A percentile compares a stretch with the other conserved stretches of the same genome.
phyloP scores from a whole-genome alignment of 768 basidiomycete genomes.

The Calocybe gangraenosa region DNA sequence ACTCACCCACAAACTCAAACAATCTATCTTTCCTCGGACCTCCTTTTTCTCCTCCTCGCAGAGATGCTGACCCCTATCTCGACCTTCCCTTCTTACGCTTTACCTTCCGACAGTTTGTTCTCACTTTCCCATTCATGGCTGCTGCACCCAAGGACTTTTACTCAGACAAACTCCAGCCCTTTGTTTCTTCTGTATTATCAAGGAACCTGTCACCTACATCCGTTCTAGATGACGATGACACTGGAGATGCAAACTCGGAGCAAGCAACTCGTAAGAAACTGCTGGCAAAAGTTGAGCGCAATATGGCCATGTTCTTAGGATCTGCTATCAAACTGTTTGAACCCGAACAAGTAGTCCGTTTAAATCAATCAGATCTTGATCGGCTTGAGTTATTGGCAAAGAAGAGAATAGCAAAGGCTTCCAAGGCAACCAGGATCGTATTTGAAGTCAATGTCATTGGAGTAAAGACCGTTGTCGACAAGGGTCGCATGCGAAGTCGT shows the following conservation, averaged over 20 bases:
- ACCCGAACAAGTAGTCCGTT: conserved; percentile 84
- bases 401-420: conserved; percentile 50
- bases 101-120: conserved; percentile 87
- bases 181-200: conserved; percentile 76
- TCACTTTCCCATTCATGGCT: conserved; percentile 94
- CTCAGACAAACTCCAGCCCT: conserved; percentile 92
- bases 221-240: conserved; percentile 49
- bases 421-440: conserved; percentile 38
- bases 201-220: conserved; percentile 69
- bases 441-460: conserved; percentile 93
- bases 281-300: conserved; percentile 78
- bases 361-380: conserved; percentile 81
- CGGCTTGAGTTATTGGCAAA: conserved; percentile 70
- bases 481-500: conserved; percentile 79
- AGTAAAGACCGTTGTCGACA: conserved; percentile 79
- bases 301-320: conserved; percentile 75
- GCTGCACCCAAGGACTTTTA: conserved; percentile 90
- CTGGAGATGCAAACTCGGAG: conserved; percentile 39
- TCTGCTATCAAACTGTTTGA: conserved; percentile 81
- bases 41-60: conserved; percentile 75
- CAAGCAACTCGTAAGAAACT: conserved; percentile 64
- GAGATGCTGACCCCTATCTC: conserved; percentile 41
- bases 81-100: conserved; percentile 89
- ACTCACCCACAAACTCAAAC: conserved; percentile 44
- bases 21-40: conserved; percentile 85